Evolutionary conservation across 192 early-diverging fungal species (phyloP).

Genomic region (Gryganskiella cystojenkinii): DNA sequence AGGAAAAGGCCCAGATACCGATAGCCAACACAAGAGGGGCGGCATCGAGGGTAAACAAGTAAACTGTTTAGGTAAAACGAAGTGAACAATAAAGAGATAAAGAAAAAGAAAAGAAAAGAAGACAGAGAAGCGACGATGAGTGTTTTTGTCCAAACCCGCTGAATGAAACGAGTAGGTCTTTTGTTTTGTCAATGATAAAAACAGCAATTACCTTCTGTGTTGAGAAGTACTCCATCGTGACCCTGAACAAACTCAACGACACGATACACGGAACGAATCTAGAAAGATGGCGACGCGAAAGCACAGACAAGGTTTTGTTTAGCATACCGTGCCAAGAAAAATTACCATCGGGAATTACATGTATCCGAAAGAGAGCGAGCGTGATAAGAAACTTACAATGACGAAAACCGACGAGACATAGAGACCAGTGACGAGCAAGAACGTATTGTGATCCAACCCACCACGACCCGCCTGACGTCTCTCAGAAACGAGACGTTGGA

Average conservation of each 20-base stretch:
- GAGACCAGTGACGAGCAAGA: not conserved
- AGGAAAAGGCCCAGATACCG: slow-evolving; percentile 23
- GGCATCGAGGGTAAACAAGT: slow-evolving; percentile 30
- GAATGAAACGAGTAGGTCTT: too few relatives aligned
- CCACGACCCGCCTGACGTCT: not conserved
- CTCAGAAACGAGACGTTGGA: slow-evolving; percentile 13
- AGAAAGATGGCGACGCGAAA: not conserved
- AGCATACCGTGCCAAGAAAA: not conserved
- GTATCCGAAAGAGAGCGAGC: not conserved
- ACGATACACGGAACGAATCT: slow-evolving; percentile 38
- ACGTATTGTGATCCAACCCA: slow-evolving; percentile 7
- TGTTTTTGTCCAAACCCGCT: too few relatives aligned
- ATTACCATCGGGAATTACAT: not conserved
- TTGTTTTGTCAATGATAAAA: not conserved
- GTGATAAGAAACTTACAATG: slow-evolving; percentile 12
- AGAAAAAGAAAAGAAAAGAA: not conserved
- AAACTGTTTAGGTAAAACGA: slow-evolving; percentile 4
- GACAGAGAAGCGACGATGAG: too few relatives aligned
- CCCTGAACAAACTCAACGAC: slow-evolving; percentile 30
- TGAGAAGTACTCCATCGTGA: slow-evolving; percentile 14
- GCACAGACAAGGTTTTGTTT: not conserved
- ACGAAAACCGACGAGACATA: slow-evolving; percentile 35
- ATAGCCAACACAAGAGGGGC: slow-evolving; percentile 34
- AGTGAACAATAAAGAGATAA: not conserved
- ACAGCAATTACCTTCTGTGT: slow-evolving; percentile 19